Evolutionary conservation across 257 asterid genomes (phyloP).

Genomic region (Lantana camara): DNA sequence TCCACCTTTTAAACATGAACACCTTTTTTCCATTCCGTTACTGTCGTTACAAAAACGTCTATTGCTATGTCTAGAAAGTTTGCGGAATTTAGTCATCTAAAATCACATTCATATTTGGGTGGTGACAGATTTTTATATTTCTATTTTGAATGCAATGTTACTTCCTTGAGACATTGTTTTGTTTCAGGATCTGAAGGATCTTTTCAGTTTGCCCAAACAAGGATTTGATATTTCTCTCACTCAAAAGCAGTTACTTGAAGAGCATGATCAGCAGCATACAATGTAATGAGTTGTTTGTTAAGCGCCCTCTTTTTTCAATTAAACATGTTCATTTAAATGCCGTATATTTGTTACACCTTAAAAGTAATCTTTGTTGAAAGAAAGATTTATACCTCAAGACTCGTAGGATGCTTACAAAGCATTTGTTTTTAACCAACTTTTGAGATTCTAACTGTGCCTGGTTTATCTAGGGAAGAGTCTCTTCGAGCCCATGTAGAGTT

Average conservation of each 20-base stretch:
- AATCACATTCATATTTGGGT: conserved; percentile 2
- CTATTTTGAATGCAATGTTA: conserved; percentile 1
- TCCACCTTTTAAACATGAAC: conserved; percentile 6
- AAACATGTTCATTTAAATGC: background rate
- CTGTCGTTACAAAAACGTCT: background rate
- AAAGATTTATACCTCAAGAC: background rate
- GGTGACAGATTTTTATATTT: conserved; percentile 5
- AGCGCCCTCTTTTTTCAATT: background rate
- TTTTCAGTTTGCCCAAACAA: conserved; percentile 73
- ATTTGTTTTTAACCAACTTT: conserved; percentile 9
- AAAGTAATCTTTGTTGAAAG: too few relatives aligned
- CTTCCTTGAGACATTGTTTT: conserved; percentile 20
- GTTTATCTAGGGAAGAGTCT: conserved; percentile 67
- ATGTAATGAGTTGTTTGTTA: conserved; percentile 49
- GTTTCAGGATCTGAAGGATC: conserved; percentile 81
- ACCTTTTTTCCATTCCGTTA: background rate
- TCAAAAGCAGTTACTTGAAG: conserved; percentile 85
- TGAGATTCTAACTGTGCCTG: conserved; percentile 3
- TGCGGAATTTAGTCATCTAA: background rate
- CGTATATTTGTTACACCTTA: background rate
- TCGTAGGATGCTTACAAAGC: background rate
- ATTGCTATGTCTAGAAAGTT: background rate
- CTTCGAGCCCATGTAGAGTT: conserved; percentile 65
- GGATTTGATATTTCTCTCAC: conserved; percentile 90
- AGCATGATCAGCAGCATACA: conserved; percentile 78